Evolutionary conservation across 139 green algal species (phyloP), one percentile per base, ranked within the genome.

Genomic region (Coelastrella sp.): DNA sequence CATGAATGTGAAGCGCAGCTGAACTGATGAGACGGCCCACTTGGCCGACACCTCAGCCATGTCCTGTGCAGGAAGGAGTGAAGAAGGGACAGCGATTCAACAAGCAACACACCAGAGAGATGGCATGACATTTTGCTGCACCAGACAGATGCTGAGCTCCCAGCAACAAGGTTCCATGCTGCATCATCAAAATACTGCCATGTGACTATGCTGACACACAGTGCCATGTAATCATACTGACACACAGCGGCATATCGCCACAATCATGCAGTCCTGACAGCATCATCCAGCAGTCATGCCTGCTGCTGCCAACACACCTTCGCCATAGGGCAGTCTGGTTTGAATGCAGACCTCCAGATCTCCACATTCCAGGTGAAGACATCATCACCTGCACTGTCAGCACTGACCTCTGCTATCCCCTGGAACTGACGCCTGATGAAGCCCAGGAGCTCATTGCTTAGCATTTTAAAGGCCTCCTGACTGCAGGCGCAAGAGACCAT

Each of bases 1-100:
- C 92, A 96, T 98, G 95, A 98, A 98, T 75, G 73, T 87, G 72
- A 98, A 88, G 17, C 93, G 92, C 81, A 98, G 89, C 87, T 95
- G 92, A 63, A 98, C 91, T 7, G 82, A 89, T 63, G 84, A 92
- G 75, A 92, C 91, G 59, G 90, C 91, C 78, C 95, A 93, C 57
- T 91, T 90, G 12, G 88, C 87, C 19, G 94, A 89, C 61, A 97
- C 86, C 90, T 94, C 86, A 17, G 81, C 59, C 90, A 97, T 85
- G 83, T 97, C 96, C 92, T 96, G 92, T 66, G 65, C 7, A 17
- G 15, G 76, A 0, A 61, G 49, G n/a, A 78, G 15, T 0, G 22
- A 27, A 12, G 17, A 27, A 12, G 72, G 65, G 14, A 73, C 65
- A 15, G 65, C 65, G 65, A 3, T 49, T 49, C 35, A 49, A 49